Percentiles rank a stretch among this genome's conserved stretches.
phyloP scores from a whole-genome alignment of 306 rosid species.

The Vigna hirtella region DNA sequence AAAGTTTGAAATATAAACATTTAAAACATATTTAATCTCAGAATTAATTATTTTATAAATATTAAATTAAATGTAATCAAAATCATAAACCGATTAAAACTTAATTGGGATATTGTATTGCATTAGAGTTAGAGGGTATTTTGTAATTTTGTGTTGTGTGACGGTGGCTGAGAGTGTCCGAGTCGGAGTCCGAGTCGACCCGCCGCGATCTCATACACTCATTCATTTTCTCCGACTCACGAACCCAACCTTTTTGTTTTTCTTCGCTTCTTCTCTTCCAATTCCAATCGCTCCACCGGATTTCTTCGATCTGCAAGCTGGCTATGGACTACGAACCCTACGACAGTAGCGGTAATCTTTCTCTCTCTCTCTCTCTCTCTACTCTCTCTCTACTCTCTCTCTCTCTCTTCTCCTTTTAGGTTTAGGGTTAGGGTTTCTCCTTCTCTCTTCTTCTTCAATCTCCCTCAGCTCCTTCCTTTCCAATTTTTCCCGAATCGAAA shows the following conservation, averaged over 20 bases:
- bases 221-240: conserved; percentile 32
- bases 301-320: conserved; percentile 55
- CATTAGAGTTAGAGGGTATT: neutral
- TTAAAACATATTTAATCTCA: too few species aligned
- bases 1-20: too few species aligned
- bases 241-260: neutral
- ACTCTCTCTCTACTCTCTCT: conserved; percentile 12
- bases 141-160: conserved; percentile 20
- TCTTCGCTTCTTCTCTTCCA: neutral
- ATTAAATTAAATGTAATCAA: too few species aligned
- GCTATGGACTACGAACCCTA: conserved; percentile 96
- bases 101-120: neutral
- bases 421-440: conserved; percentile 46
- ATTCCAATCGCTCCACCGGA: neutral
- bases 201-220: conserved; percentile 39
- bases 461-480: neutral
- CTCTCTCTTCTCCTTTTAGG: neutral
- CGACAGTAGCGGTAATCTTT: conserved; percentile 88
- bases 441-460: neutral
- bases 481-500: neutral
- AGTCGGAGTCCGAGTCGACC: conserved; percentile 39
- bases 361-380: conserved; percentile 3
- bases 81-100: too few species aligned
- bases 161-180: conserved; percentile 35
- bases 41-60: too few species aligned